A percentile compares a stretch with the other conserved stretches of the same genome.
These are phyloP conservation scores for Septoria linicola DNA, from an alignment of 2,329 filamentous ascomycete genomes.

Conservation along the genomic window DNA sequence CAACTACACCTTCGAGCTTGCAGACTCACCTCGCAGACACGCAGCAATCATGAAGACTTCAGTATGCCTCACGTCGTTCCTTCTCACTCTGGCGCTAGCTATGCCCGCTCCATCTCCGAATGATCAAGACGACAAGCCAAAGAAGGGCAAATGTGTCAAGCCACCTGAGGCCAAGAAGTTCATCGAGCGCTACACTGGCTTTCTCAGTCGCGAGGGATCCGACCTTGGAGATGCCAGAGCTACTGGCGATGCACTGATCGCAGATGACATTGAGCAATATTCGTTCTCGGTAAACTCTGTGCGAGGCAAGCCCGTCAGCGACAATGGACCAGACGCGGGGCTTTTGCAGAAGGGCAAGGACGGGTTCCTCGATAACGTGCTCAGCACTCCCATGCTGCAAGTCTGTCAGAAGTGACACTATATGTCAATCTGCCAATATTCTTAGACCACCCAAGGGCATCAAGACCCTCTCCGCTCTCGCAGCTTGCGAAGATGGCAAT, in stretches of 20 bases:
- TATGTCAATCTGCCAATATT: neutral
- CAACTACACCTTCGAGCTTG: too few species aligned
- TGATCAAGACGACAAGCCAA: conserved; percentile 1
- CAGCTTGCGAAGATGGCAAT: conserved; percentile 12
- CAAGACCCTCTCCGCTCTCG: conserved; percentile 4
- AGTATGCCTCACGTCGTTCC: neutral
- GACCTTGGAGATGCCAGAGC: conserved; percentile 13
- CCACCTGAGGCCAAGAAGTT: conserved; percentile 5
- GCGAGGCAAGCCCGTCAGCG: neutral
- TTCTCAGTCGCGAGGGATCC: conserved; percentile 1
- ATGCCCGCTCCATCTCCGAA: neutral
- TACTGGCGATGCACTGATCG: conserved; percentile 12
- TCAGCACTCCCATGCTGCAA: neutral
- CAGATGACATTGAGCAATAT: conserved; percentile 11
- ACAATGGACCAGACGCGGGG: neutral
- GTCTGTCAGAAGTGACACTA: neutral
- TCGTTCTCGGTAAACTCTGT: conserved; percentile 7
- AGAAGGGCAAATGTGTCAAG: conserved; percentile 9
- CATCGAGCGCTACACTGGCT: conserved; percentile 10
- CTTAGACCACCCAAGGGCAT: conserved; percentile 1
- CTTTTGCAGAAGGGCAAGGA: conserved; percentile 11
- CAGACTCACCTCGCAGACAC: too few species aligned
- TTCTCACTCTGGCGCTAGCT: neutral
- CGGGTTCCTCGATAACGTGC: conserved; percentile 1
- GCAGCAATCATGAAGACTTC: neutral